Base-by-base conservation (phyloP, 331 rosid genomes). In the Malus hybrid region DNA sequence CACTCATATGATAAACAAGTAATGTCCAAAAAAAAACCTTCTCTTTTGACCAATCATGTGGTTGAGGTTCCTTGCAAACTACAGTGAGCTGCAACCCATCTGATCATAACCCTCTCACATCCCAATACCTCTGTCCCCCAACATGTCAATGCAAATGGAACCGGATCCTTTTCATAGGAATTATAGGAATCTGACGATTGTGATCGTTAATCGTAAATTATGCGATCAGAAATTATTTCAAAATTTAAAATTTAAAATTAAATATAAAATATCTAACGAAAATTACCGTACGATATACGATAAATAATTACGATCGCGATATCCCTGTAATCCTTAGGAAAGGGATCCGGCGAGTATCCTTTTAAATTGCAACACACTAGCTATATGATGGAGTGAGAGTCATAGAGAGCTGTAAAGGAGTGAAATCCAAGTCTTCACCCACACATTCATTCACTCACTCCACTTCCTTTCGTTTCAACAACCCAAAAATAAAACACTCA, bases 21-120 rank as follows among this genome's bases (percentile, higher is more conserved):
- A 14, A 15, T 50, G 56, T 6, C 56, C 7, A 52, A n/a, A 52
- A 54, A n/a, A 52, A 44, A 9, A 18, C 46, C 3, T 77, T 32
- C 56, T 9, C 32, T 60, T 60, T 22, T 89, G 18, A 65, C 92
- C 78, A 73, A 76, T 82, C 72, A 5, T 52, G 57, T 31, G 70
- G 34, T 60, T 73, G 86, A 50, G 81, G 74, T 34, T 20, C 55
- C 0, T 19, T 33, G 59, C 2, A 73, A 44, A 76, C 32, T 48
- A 28, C 56, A 12, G 69, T 72, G 57, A 66, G 44, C 77, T 73
- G 71, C 64, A 68, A 68, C 36, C 70, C 62, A 83, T 78, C 66
- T 70, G 91, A 87, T 84, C 86, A 80, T 22, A 79, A 46, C 83
- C 82, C 70, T 62, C 56, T 67, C 68, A 6, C 68, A 11, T 44